Base-by-base conservation (phyloP, 2,329 filamentous ascomycete species). In the Alternaria consortialis region DNA sequence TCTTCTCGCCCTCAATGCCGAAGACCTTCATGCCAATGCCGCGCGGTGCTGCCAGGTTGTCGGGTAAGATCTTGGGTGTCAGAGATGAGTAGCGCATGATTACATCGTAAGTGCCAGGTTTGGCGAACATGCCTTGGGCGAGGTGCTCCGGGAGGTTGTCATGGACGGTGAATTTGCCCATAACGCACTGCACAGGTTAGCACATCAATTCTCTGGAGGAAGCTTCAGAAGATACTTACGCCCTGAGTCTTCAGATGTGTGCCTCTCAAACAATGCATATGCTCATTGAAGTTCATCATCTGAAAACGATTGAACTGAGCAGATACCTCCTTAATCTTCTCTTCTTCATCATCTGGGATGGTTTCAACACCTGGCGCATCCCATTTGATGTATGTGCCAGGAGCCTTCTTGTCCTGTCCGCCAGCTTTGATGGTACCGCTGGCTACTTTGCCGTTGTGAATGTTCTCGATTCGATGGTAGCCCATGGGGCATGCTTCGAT, bases 1-100 rank as follows among this genome's bases (percentile, higher is more conserved):
- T 25, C 53, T 67, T 78, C 57, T 73, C 75, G 40, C 79, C 79
- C 31, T 73, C 73, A n/a, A 85, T 79, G 53, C 81, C 78, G 70
- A 85, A 85, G 42, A 85, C 67, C 64, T 85, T 85, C 75, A 85
- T 83, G 11, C 53, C 80, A 42, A 84, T 80, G 25, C 82, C 83
- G 39, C 82, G 77, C 4, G 82, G 83, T 53, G 81, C 79, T 0
- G 82, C 77, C 25, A 81, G 52, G 4, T 70, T 72, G 36, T 72
- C 70, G 2, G 69, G 69, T 4, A 72, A 37, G 4, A 71, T 68
- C 47, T 73, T 73, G 5, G 71, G 71, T 8, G 71, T 73, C 2
- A 73, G 60, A 12, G 66, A 72, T 2, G 68, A 71, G 63, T 74
- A 74, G 11, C 67, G 67, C 71, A 74, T 71, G 39, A 73, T 72